A percentile compares a stretch with the other conserved stretches of the same genome.
Evolutionary conservation across 129 eudicot genomes (phyloP).

Genomic region (Flaveria brownii): DNA sequence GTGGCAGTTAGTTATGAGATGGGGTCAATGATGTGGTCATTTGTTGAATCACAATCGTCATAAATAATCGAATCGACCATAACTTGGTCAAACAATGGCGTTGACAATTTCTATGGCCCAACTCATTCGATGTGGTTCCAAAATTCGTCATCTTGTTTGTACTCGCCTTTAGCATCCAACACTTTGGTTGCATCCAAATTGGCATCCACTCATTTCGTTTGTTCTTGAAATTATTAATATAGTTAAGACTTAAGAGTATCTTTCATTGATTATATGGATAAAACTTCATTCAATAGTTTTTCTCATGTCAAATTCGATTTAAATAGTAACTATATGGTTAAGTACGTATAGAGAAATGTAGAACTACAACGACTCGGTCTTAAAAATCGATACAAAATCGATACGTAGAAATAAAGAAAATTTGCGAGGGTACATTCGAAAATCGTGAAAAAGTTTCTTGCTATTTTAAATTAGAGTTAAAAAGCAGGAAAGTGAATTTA

Average conservation of each 20-base stretch:
- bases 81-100: slow-evolving; percentile 32
- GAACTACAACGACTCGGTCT: too few species aligned
- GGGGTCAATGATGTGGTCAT: slow-evolving; percentile 26
- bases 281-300: neutral
- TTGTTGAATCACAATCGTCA: slow-evolving; percentile 22
- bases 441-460: too few species aligned
- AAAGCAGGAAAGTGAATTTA: too few species aligned
- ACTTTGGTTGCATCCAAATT: slow-evolving; percentile 22
- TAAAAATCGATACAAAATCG: too few species aligned
- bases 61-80: slow-evolving; percentile 24
- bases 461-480: too few species aligned
- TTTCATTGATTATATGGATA: neutral
- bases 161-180: neutral
- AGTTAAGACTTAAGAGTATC: neutral
- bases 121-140: slow-evolving; percentile 18
- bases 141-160: slow-evolving; percentile 29
- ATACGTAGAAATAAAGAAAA: too few species aligned
- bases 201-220: slow-evolving; percentile 4
- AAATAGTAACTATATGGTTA: neutral
- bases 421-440: too few species aligned
- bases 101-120: slow-evolving; percentile 41
- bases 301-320: neutral
- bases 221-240: neutral
- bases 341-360: too few species aligned
- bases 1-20: slow-evolving; percentile 26